phyloP scores from a whole-genome alignment of 1,139 yeast species.

The Pichia sp. region DNA sequence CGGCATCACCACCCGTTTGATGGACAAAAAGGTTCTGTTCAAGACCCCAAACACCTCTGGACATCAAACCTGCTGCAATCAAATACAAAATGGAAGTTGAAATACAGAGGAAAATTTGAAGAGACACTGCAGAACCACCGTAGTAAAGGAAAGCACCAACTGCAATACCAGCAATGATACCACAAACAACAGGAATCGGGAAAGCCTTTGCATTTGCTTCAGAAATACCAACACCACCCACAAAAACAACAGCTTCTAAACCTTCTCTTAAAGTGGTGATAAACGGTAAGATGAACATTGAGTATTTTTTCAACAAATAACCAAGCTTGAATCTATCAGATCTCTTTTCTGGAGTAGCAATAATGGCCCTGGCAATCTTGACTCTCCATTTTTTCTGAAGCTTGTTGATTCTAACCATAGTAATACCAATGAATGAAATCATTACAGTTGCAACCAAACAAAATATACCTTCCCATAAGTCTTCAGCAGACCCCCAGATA shows the following conservation, averaged over 20 bases:
- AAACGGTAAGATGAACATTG: conserved; percentile 70
- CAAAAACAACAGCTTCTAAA: conserved; percentile 79
- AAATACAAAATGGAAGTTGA: conserved; percentile 80
- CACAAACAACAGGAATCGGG: conserved; percentile 78
- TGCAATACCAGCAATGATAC: conserved; percentile 60
- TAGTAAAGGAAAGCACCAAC: conserved; percentile 66
- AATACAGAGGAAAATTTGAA: conserved; percentile 70
- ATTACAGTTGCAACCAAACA: conserved; percentile 76
- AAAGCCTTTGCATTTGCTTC: conserved; percentile 48
- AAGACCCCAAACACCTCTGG: conserved; percentile 85
- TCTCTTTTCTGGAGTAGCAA: conserved; percentile 27
- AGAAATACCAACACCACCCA: conserved; percentile 61
- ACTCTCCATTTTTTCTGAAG: conserved; percentile 90
- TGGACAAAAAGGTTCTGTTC: conserved; percentile 57
- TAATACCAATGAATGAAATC: conserved; percentile 85
- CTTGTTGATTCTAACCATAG: conserved; percentile 85
- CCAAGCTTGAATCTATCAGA: conserved; percentile 35
- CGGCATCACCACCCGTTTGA: conserved; percentile 79
- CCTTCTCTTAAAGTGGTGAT: conserved; percentile 83
- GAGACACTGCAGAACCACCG: conserved; percentile 64
- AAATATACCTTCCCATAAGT: conserved; percentile 88
- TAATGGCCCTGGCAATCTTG: conserved; percentile 65
- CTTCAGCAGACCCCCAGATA: conserved; percentile 82
- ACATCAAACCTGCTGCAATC: conserved; percentile 81
- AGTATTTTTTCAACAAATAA: conserved; percentile 47